Conservation (phyloP, 306 rosid genomes). For the Cyamopsis tetragonoloba region DNA sequence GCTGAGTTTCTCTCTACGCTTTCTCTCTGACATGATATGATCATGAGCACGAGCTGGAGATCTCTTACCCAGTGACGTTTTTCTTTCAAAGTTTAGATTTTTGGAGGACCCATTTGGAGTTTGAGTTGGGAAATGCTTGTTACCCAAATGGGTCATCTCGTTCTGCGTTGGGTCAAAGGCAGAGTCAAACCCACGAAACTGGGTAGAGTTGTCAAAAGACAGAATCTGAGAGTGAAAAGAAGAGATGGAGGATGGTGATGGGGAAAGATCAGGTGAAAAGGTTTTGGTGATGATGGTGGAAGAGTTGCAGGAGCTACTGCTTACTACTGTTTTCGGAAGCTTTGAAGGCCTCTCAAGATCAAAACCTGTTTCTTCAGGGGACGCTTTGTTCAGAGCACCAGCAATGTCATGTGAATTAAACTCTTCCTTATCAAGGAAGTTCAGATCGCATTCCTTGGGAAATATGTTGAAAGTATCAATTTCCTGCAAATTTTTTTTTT, state of each 20-base stretch:
- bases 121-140: conserved; percentile 25
- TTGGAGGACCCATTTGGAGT: conserved; percentile 19
- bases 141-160: conserved; percentile 23
- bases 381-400: conserved; percentile 29
- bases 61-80: conserved; percentile 34
- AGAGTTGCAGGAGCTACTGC: conserved; percentile 15
- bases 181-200: conserved; percentile 14
- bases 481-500: conserved; percentile 24
- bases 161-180: conserved; percentile 28
- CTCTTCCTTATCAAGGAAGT: conserved; percentile 24
- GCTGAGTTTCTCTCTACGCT: conserved; percentile 72
- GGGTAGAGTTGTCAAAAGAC: conserved; percentile 46
- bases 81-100: conserved; percentile 28
- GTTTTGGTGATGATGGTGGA: conserved; percentile 9
- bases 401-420: conserved; percentile 37
- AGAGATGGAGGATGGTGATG: conserved; percentile 37
- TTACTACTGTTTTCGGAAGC: conserved; percentile 4
- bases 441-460: conserved; percentile 27
- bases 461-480: conserved; percentile 43
- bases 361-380: conserved; percentile 27
- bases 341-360: conserved; percentile 33
- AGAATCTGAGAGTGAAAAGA: conserved; percentile 48
- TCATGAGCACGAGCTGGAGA: conserved; percentile 50
- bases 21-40: conserved; percentile 78
- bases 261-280: conserved; percentile 35